Evolutionary conservation across 768 basidiomycete genomes (phyloP).

Genomic region (Termitomyces sp.): DNA sequence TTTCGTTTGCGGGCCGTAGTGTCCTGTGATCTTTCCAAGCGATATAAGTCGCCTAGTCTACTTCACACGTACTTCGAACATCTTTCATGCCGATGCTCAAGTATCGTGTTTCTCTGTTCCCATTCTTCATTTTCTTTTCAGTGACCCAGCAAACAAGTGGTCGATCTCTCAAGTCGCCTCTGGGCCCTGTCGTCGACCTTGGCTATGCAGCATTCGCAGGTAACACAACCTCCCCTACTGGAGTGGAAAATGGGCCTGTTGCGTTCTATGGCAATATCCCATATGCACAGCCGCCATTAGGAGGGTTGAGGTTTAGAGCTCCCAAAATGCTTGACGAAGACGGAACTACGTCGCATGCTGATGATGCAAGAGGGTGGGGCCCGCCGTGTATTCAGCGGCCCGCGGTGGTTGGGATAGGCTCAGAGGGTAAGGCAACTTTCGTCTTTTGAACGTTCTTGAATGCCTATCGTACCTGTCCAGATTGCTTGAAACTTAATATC

Average conservation of each 20-base stretch:
- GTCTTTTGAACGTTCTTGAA: background rate
- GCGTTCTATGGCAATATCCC: constrained; percentile 43
- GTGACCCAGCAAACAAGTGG: background rate
- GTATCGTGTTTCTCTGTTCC: background rate
- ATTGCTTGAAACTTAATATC: constrained; percentile 41
- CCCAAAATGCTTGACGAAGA: constrained; percentile 35
- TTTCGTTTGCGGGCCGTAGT: background rate
- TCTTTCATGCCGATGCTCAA: background rate
- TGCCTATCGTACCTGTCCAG: constrained; percentile 15
- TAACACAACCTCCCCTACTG: constrained; percentile 38
- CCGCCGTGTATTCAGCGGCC: constrained; percentile 46
- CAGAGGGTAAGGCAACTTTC: constrained; percentile 32
- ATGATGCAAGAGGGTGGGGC: constrained; percentile 45
- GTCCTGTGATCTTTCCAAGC: background rate
- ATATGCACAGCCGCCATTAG: constrained; percentile 41
- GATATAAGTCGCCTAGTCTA: background rate
- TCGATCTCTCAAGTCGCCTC: constrained; percentile 4
- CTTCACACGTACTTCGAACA: background rate
- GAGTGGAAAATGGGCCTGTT: constrained; percentile 33
- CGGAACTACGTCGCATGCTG: constrained; percentile 21
- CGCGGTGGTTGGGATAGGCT: constrained; percentile 43
- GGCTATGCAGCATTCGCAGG: constrained; percentile 42
- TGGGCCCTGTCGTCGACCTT: constrained; percentile 38
- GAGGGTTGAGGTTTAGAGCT: constrained; percentile 38
- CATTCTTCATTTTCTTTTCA: background rate